These are phyloP conservation scores for Citrus sinensis DNA, from an alignment of 345 rosid genomes.

Conservation along the genomic window DNA sequence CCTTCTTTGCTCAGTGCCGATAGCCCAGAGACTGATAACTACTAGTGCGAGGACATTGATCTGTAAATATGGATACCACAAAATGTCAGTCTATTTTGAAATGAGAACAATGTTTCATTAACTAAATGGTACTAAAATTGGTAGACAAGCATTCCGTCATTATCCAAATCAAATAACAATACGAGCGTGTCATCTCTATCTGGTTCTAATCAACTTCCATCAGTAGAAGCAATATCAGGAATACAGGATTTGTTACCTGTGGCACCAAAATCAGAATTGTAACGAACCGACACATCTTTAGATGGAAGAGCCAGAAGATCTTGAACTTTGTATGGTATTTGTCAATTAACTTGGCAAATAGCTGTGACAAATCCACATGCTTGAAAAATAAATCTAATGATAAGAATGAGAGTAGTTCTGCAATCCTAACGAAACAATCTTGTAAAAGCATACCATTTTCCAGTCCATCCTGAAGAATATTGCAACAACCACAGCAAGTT, in stretches of 20 bases:
- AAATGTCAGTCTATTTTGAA: background rate
- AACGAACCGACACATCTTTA: constrained; percentile 31
- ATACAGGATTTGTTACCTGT: constrained; percentile 35
- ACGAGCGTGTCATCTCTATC: background rate
- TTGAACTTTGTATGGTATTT: constrained; percentile 8
- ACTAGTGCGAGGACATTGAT: constrained; percentile 27
- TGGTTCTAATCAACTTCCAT: background rate
- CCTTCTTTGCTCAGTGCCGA: constrained; percentile 24
- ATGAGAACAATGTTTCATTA: too few relatives aligned
- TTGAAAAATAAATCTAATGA: background rate
- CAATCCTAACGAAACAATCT: background rate
- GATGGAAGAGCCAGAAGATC: constrained; percentile 32
- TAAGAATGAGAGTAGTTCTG: background rate
- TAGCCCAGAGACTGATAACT: constrained; percentile 27
- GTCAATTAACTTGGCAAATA: constrained; percentile 27
- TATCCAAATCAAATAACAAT: too few relatives aligned
- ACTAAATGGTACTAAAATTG: too few relatives aligned
- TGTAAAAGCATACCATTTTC: constrained; percentile 34
- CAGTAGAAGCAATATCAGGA: background rate
- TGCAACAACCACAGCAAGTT: constrained; percentile 30
- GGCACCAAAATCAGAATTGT: constrained; percentile 24
- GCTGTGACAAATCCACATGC: constrained; percentile 25
- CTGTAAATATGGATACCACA: constrained; percentile 22
- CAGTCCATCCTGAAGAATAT: constrained; percentile 48
- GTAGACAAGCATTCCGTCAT: too few relatives aligned